Evolutionary conservation across 2,329 filamentous ascomycete genomes (phyloP), one percentile per base, ranked within the genome.

Genomic region (Blastomyces gilchristii): DNA sequence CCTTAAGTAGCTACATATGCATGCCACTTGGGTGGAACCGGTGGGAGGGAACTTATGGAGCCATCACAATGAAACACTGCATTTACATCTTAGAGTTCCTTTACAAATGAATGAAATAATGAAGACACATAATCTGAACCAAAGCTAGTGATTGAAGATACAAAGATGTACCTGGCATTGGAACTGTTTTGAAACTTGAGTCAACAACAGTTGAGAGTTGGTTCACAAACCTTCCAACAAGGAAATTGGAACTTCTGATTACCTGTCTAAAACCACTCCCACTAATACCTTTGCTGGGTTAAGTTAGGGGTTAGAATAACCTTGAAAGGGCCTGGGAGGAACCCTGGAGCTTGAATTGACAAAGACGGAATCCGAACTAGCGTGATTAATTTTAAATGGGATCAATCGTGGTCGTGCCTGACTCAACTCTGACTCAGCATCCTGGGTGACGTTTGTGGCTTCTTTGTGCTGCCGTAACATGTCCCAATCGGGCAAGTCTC

Each of bases 1-100:
- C 18, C 34, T 6, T 8, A 8, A 37, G 34, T 37, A 7, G 5
- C 4, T 37, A 28, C n/a, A 39, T 12, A 62, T 50, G 49, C 28
- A 60, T 41, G 53, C 43, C 60, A 60, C 62, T 56, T 45, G 28
- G 25, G 28, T 47, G 31, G 53, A 39, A 56, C 31, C 53, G 8
- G 7, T 37, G 3, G 5, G 34, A 8, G 3, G 34, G 28, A 2
- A 31, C 8, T 39, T 9, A 9, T 12, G 49, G 11, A 9, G n/a
- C 22, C 41, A 43, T 16, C 12, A 43, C 41, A 43, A 43, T 43
- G 41, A 22, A 43, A 45, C 18, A 9, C 6, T 8, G n/a, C 45
- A 47, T 43, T 43, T 43, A 1, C 41, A 43, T 16, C 12, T 47
- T n/a, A 37, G 34, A 37, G 34, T 8, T 37, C 16, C 6, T 22